Base-by-base conservation (phyloP, 306 rosid genomes). In the Pterocarpus macrocarpus region DNA sequence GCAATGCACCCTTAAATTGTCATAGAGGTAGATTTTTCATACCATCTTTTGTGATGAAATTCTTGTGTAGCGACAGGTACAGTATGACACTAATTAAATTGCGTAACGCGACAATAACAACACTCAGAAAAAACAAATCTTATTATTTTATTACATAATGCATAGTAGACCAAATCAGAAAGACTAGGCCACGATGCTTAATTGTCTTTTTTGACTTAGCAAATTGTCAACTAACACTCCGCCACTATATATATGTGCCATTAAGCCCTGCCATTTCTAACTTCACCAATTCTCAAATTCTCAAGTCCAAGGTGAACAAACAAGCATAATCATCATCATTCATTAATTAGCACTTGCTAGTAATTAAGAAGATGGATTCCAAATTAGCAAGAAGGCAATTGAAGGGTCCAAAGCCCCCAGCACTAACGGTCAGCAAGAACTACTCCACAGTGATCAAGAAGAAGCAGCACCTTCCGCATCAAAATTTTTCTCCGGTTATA, bases 331-430 rank as follows among this genome's bases (percentile, higher is more conserved):
- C 28, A 22, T 22, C 28, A 22, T 22, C 28, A 22, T 22, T 22
- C 28, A 22, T 22, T 22, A 22, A 22, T 22, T 22, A 22, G 28
- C 28, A 22, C 4, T 47, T 47, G 53, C 4, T 47, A 47, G 1
- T 9, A 12, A 43, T 43, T 12, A 47, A 47, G 53, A 47, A 47
- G 53, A 87, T 77, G 86, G 10, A 28, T 32, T 79, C 69, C 8
- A 17, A 57, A 11, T 7, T 14, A 17, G 39, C 44, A 50, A 28
- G 41, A 38, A 49, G 55, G 32, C 67, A 59, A 15, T 53, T 81
- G 76, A 83, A 82, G 64, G 89, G 87, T 79, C 81, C 87, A 14
- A 78, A 82, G 84, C 91, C 91, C 12, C 47, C 89, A 45, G 12
- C 50, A 22, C 80, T 76, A 8, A 7, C 8, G 64, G 28, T 76